phyloP scores from a whole-genome alignment of 1,284 basidiomycete genomes.

The Coniferiporia sulphurascens region DNA sequence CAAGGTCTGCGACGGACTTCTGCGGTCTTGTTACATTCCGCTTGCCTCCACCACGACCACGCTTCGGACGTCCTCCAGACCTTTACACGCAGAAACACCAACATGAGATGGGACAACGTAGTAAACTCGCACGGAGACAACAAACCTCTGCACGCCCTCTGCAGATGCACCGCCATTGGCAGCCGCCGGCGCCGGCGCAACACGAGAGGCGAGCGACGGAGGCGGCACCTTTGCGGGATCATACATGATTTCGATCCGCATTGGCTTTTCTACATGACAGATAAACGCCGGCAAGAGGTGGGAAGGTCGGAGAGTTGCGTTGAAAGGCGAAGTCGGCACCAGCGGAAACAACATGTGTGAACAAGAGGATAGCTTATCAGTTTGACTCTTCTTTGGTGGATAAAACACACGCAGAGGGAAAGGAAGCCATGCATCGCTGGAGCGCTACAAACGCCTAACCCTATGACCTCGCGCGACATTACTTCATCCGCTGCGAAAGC shows the following conservation, averaged over 20 bases:
- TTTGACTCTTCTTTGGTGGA: conserved; percentile 42
- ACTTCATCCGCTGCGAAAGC: neutral
- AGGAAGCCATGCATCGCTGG: neutral
- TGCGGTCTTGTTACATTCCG: conserved; percentile 60
- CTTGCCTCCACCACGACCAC: conserved; percentile 53
- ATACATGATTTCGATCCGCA: conserved; percentile 97
- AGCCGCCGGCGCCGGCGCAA: conserved; percentile 51
- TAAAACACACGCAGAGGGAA: conserved; percentile 8
- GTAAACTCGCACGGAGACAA: conserved; percentile 11
- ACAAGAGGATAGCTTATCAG: conserved; percentile 47
- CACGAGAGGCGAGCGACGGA: conserved; percentile 64
- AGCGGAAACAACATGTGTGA: conserved; percentile 10
- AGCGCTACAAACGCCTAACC: neutral
- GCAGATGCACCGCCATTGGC: conserved; percentile 32
- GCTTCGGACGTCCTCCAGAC: conserved; percentile 39
- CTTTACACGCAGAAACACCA: conserved; percentile 18
- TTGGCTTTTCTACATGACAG: conserved; percentile 74
- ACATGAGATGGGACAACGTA: conserved; percentile 14
- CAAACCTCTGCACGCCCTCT: conserved; percentile 39
- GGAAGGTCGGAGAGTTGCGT: conserved; percentile 11
- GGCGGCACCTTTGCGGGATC: conserved; percentile 72
- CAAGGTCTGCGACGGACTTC: conserved; percentile 70
- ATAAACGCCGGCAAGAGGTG: conserved; percentile 21
- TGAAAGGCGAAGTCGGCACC: neutral
- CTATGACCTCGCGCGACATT: neutral